Evolutionary conservation across 768 basidiomycete genomes (phyloP).

Genomic region (Nidularia pulvinata): DNA sequence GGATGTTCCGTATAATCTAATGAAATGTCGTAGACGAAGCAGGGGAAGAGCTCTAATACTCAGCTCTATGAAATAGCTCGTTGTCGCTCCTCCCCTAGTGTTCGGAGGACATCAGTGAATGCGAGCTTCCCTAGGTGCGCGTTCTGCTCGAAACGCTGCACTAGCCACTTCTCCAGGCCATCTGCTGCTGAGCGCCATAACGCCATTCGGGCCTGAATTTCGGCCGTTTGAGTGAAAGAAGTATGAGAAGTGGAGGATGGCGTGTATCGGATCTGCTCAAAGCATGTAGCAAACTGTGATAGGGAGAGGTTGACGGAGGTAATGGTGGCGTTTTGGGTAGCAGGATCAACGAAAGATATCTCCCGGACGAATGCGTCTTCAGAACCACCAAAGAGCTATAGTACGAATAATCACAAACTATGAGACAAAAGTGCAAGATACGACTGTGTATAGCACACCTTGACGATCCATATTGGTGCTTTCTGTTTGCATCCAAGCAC

Average conservation of each 20-base stretch:
- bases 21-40: neutral
- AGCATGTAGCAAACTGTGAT: conserved; percentile 93
- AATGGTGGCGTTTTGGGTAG: conserved; percentile 76
- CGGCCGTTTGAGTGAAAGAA: conserved; percentile 85
- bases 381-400: conserved; percentile 87
- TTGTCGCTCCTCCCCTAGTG: conserved; percentile 76
- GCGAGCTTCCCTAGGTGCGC: conserved; percentile 87
- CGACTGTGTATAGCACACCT: conserved; percentile 47
- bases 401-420: conserved; percentile 5
- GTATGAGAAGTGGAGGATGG: conserved; percentile 69
- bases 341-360: conserved; percentile 90
- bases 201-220: conserved; percentile 82
- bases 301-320: conserved; percentile 93
- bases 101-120: conserved; percentile 86
- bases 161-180: conserved; percentile 82
- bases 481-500: conserved; percentile 92
- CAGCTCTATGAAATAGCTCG: conserved; percentile 17
- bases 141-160: conserved; percentile 90
- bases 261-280: conserved; percentile 86
- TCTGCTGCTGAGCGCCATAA: conserved; percentile 84
- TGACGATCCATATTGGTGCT: conserved; percentile 90
- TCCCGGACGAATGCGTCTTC: conserved; percentile 96
- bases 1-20: neutral
- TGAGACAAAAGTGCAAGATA: neutral
- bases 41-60: neutral